phyloP scores from a whole-genome alignment of 2,329 filamentous ascomycete species.

The Cercospora zeae-maydis region DNA sequence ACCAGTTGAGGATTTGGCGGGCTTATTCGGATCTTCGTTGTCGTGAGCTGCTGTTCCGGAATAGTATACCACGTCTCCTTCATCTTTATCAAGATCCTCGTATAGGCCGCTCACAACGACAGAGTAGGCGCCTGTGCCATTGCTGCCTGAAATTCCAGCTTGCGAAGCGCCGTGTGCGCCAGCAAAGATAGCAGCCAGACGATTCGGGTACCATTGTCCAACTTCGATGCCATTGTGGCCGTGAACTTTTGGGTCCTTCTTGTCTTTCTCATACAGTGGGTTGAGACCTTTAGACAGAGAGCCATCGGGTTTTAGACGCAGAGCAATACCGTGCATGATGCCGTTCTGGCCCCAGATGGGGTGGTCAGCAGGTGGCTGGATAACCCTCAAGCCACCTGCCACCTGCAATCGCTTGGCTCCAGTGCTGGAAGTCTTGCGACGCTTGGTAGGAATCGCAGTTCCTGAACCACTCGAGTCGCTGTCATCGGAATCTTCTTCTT shows the following conservation, averaged over 20 bases:
- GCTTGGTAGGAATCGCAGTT: neutral
- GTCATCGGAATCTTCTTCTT: neutral
- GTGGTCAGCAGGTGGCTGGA: slow-evolving; percentile 21
- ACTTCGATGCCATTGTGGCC: slow-evolving; percentile 28
- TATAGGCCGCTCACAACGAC: slow-evolving; percentile 29
- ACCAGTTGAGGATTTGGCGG: slow-evolving; percentile 16
- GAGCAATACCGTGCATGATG: slow-evolving; percentile 30
- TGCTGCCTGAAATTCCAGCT: slow-evolving; percentile 25
- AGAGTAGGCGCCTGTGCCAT: slow-evolving; percentile 23
- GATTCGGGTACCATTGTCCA: slow-evolving; percentile 27
- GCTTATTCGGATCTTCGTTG: slow-evolving; percentile 24
- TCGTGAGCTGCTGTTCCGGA: slow-evolving; percentile 28
- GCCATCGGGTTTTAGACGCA: slow-evolving; percentile 6
- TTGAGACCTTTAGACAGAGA: slow-evolving; percentile 12
- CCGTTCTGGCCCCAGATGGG: slow-evolving; percentile 27
- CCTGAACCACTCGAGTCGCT: neutral
- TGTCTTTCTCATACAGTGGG: slow-evolving; percentile 6
- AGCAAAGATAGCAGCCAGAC: slow-evolving; percentile 25
- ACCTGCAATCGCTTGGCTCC: neutral
- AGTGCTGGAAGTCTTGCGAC: slow-evolving; percentile 4
- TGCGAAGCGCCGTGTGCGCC: slow-evolving; percentile 29
- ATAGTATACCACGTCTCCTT: slow-evolving; percentile 27
- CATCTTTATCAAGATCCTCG: slow-evolving; percentile 27
- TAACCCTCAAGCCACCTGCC: neutral
- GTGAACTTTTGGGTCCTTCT: slow-evolving; percentile 21